phyloP scores from a whole-genome alignment of 2,329 filamentous ascomycete species.

The Neophaeococcomyces mojaviensis region DNA sequence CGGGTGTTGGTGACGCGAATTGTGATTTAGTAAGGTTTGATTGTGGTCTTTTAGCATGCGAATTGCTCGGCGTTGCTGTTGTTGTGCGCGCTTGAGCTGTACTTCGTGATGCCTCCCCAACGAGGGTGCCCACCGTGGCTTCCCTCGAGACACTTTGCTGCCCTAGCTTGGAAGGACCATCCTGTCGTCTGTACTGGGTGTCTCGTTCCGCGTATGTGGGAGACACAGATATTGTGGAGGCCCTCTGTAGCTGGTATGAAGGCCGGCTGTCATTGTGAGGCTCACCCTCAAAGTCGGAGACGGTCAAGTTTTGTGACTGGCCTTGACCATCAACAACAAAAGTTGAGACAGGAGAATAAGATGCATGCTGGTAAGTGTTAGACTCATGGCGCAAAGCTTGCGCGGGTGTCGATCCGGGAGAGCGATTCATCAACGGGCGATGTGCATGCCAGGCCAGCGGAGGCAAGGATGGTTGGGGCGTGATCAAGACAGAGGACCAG shows the following conservation, averaged over 20 bases:
- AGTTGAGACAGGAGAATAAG: neutral
- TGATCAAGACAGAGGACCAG: conserved; percentile 1
- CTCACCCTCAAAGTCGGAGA: neutral
- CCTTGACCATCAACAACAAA: neutral
- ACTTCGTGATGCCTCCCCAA: neutral
- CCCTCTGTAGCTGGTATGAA: neutral
- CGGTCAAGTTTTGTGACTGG: neutral
- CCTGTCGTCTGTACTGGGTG: neutral
- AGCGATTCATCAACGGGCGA: conserved; percentile 3
- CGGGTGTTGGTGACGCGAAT: neutral
- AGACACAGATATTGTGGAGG: neutral
- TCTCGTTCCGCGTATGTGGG: neutral
- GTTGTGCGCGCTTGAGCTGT: neutral
- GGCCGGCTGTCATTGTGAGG: neutral
- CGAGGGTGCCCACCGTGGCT: neutral
- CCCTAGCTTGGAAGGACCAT: neutral
- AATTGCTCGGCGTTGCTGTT: neutral
- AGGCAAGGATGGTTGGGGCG: conserved; percentile 7
- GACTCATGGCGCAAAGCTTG: conserved; percentile 6
- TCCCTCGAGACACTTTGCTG: neutral
- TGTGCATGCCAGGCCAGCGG: conserved; percentile 7
- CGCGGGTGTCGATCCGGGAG: conserved; percentile 5
- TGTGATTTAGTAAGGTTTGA: neutral
- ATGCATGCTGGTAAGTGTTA: conserved; percentile 1
- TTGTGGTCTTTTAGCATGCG: neutral